Conservation (phyloP, 352 stramenopile species). For the Aphanomyces invadans region DNA sequence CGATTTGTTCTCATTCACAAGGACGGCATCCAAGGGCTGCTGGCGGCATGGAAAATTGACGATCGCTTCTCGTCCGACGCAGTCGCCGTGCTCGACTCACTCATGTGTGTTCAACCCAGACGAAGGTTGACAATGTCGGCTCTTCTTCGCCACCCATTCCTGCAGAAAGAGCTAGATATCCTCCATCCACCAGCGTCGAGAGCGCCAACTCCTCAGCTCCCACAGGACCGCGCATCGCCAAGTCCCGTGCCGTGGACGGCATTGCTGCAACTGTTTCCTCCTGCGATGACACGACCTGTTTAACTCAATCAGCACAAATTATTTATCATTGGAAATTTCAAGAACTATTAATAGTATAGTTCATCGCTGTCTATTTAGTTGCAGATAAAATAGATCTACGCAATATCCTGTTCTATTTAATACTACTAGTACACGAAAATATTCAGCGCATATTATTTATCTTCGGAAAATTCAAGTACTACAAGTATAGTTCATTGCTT, state of each 20-base stretch:
- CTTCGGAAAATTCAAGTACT: too few relatives aligned
- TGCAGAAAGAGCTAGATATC: neutral
- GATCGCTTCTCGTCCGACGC: slow-evolving; percentile 27
- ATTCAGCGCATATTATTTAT: too few relatives aligned
- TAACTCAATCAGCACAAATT: too few relatives aligned
- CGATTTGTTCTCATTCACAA: slow-evolving; percentile 40
- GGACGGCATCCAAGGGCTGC: slow-evolving; percentile 32
- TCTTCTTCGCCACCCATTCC: neutral
- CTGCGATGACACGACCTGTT: neutral
- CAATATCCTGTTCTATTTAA: too few relatives aligned
- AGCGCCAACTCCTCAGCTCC: too few relatives aligned
- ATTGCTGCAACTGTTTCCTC: neutral
- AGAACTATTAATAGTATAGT: too few relatives aligned
- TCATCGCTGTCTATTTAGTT: too few relatives aligned
- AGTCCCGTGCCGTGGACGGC: neutral
- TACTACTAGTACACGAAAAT: too few relatives aligned
- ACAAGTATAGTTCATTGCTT: too few relatives aligned
- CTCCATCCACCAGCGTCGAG: neutral
- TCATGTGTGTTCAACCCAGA: neutral
- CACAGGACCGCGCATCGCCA: too few relatives aligned
- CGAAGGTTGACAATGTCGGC: neutral
- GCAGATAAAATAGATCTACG: too few relatives aligned
- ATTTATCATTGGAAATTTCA: too few relatives aligned
- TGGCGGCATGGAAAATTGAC: slow-evolving; percentile 35
- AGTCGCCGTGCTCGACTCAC: neutral